These are phyloP conservation scores for Avena sativa DNA, from an alignment of 176 grass and related monocot genomes.

Conservation along the genomic window DNA sequence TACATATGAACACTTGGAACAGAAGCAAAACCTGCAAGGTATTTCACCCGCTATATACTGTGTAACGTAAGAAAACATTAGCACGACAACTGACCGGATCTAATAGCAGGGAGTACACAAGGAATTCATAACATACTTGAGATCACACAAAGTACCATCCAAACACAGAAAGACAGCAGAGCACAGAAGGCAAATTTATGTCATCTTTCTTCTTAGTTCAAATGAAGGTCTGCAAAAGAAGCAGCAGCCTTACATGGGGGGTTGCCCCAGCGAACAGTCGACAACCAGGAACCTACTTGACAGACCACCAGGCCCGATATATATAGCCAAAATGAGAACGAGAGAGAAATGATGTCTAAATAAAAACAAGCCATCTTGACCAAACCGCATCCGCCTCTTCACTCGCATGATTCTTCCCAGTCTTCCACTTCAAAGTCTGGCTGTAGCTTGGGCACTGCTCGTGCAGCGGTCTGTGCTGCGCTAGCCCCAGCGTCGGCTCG, in stretches of 20 bases:
- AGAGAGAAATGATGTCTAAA: neutral
- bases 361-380: conserved; percentile 1
- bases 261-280: neutral
- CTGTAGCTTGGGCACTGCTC: conserved; percentile 43
- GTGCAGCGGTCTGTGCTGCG: conserved; percentile 14
- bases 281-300: conserved; percentile 15
- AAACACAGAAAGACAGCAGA: no score
- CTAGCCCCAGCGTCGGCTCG: neutral
- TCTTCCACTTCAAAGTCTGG: conserved; percentile 67
- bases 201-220: neutral
- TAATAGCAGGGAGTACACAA: no score
- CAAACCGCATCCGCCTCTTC: neutral
- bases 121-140: no score
- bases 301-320: neutral
- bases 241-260: neutral
- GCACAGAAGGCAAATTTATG: neutral
- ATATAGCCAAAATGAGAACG: neutral
- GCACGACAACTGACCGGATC: no score
- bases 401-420: conserved; percentile 92
- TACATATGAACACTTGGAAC: no score
- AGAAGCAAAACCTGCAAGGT: no score
- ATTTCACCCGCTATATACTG: no score
- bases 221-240: conserved; percentile 33
- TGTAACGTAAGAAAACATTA: no score
- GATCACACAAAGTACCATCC: no score